Base-by-base conservation (phyloP, 768 basidiomycete species). In the Russula vinacea region DNA sequence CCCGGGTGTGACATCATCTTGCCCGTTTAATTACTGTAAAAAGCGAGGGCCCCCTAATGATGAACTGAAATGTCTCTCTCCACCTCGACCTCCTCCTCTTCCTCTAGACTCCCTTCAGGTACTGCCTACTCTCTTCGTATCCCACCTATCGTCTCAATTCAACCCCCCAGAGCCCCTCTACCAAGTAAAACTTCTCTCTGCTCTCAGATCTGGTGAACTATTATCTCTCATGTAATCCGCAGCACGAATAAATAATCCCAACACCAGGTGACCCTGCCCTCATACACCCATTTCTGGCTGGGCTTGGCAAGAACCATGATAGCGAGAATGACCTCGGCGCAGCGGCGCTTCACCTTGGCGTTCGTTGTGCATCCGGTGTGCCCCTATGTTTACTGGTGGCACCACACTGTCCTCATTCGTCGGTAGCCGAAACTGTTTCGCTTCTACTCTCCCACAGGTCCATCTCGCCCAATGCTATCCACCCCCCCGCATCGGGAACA, bases 231-330 rank as follows among this genome's bases (percentile, higher is more conserved):
- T 45, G 2, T 5, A 19, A 19, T 24, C 33, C 11, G 6, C 56
- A 19, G 13, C 24, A 13, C 44, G n/a, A 13, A 9, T 24, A 16
- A 40, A 22, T 17, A 40, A 61, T 9, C 11, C 16, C n/a, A 42
- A 35, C 7, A 26, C 2, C 62, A 90, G 90, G 90, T 35, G 89
- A 93, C 68, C 87, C 89, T 0, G 82, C 88, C 7, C 78, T 83
- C 14, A 89, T 93, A n/a, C 89, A 90, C 68, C 88, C 90, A 1
- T 89, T 92, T 70, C 79, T 93, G n/a, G 70, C 84, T 1, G 89
- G 90, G 72, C 87, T 93, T 45, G 78, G 81, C 56, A 88, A 85
- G 72, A 85, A 89, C 68, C 82, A 71, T 0, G 83, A 82, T 22
- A 76, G 74, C 16, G 79, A 81, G 17, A 63, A 85, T 0, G 87